Base-by-base conservation (phyloP, 176 grass and related monocot species). In the Oryza coarctata region DNA sequence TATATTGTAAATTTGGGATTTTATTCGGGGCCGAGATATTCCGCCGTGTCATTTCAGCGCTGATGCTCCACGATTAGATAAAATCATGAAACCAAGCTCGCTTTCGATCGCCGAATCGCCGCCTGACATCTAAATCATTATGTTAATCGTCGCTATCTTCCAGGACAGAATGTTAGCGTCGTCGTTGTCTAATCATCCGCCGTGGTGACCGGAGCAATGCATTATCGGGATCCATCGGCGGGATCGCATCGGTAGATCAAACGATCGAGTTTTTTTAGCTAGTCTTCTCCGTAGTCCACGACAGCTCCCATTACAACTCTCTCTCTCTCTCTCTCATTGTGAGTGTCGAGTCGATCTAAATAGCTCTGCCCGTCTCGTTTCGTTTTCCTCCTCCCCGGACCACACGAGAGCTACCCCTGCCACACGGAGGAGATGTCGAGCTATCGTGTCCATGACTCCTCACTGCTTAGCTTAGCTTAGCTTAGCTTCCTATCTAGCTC, bases 1-100 rank as follows among this genome's bases (percentile, higher is more conserved):
- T 52, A 52, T 79, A 85, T 79, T 65, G 39, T 57, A 55, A n/a
- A 62, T 30, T 10, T 38, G 15, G 23, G 75, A 85, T 85, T 72
- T 85, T 72, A 47, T 74, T 67, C 84, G 3, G 12, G n/a, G 23
- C 32, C 41, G 23, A 72, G 50, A 52, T 73, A 80, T 74, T 4
- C 11, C 14, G 8, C 0, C 84, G 7, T 80, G 60, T 65, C 41
- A 66, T 20, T 40, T 85, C 74, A 10, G 7, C 31, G 49, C 36
- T 28, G 6, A 1, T 9, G 50, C 50, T 6, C 50, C 50, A 55
- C 20, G 50, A 55, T 22, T 8, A n/a, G 50, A 55, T 22, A 52
- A 1, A 8, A 55, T 55, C 50, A 55, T 55, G n/a, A 55, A 55
- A 55, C 22, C 20, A 55, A n/a, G 18, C 20, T n/a, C 50, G 50